Conservation (phyloP, 2,329 filamentous ascomycete species). For the Aspergillus bombycis region DNA sequence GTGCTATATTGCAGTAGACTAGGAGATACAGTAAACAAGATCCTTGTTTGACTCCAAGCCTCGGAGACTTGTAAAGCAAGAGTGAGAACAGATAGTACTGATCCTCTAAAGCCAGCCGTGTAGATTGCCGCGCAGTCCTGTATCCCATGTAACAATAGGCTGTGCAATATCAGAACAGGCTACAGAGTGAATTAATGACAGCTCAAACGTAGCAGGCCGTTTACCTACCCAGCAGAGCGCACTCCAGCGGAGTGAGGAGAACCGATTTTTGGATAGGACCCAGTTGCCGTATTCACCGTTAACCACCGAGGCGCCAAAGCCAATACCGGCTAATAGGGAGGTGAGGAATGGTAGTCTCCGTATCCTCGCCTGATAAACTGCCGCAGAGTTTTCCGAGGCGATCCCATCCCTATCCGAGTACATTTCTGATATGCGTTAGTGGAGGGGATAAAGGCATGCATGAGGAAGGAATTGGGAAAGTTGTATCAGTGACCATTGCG, state of each 20-base stretch:
- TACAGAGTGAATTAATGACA: background rate
- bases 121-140: background rate
- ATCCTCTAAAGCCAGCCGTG: background rate
- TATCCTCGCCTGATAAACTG: background rate
- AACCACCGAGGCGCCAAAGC: background rate
- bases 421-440: background rate
- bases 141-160: background rate
- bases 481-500: no score
- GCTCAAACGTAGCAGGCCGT: no score
- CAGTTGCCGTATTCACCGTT: background rate
- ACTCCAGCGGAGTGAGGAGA: background rate
- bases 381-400: background rate
- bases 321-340: background rate
- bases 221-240: no score
- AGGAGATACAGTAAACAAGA: background rate
- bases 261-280: background rate
- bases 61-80: background rate
- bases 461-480: no score
- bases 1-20: background rate
- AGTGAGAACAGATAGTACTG: background rate
- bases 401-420: background rate
- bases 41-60: background rate
- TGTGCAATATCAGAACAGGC: background rate
- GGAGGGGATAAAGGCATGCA: no score
- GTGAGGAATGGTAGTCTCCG: background rate